Base-by-base conservation (phyloP, 805 yeast genomes). In the Pichia ethanolica region DNA sequence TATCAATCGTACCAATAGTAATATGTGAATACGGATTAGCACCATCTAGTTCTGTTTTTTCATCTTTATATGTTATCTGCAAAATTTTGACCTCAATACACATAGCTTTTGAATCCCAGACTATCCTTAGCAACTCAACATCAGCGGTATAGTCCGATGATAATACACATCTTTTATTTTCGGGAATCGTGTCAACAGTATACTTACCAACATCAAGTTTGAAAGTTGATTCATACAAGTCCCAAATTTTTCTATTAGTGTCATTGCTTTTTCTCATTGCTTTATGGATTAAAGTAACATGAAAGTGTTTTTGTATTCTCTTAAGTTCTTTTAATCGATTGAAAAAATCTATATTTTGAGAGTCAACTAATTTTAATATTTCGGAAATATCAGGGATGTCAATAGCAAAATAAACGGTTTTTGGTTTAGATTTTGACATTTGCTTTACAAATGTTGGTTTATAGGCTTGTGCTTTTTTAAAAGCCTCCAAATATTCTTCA, bases 241-340 rank as follows among this genome's bases (percentile, higher is more conserved):
- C 53, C 60, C 63, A 63, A 40, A 53, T 27, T 3, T 49, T 42
- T 34, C 52, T 52, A 7, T 46, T 32, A 13, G 45, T 43, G 10
- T 53, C 45, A 27, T 50, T 44, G 11, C 50, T 50, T 25, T 55
- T 60, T 7, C 54, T 52, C 13, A 59, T 52, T 0, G 55, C 52
- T 4, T 56, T 36, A 59, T 86, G 95, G 5, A 78, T 71, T 41
- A 86, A 59, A 0, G 95, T 88, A 3, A 86, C 75, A 59, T 87
- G 95, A 55, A 86, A 82, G 32, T 71, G 71, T 0, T 60, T 45
- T 54, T 81, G 87, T 1, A 83, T 62, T 35, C 81, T 64, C 1
- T 64, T 59, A 0, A 44, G 48, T 1, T 59, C 46, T 35, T 67
- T 55, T 11, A 78, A 50, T 20, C 43, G 42, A 5, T 35, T 28